phyloP scores from a whole-genome alignment of 164 flowering plant genomes.

The Cinnamomum micranthum region DNA sequence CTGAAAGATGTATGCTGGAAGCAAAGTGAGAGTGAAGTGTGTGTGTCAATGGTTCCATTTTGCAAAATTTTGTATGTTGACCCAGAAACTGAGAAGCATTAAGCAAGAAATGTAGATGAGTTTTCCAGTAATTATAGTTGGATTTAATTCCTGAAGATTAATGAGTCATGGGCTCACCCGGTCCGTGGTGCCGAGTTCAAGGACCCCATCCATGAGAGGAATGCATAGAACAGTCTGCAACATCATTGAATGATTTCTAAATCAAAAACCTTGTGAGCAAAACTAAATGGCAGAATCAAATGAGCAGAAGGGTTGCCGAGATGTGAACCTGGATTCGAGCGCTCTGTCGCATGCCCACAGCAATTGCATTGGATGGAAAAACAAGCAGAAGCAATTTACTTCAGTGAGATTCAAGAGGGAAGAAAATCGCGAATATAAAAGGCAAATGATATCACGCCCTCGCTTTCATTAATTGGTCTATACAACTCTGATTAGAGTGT shows the following conservation, averaged over 20 bases:
- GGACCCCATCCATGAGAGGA: slow-evolving; percentile 76
- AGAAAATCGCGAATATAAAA: not conserved
- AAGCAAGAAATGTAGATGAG: too few relatives aligned
- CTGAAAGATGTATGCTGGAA: too few relatives aligned
- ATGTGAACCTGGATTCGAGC: slow-evolving; percentile 59
- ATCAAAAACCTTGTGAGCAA: not conserved
- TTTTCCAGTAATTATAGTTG: too few relatives aligned
- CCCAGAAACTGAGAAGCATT: too few relatives aligned
- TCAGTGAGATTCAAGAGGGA: not conserved
- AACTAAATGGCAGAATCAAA: not conserved
- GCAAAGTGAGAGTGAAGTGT: too few relatives aligned
- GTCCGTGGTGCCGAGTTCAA: slow-evolving; percentile 78
- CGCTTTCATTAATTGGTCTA: too few relatives aligned
- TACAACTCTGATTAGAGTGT: too few relatives aligned
- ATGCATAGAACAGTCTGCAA: slow-evolving; percentile 83
- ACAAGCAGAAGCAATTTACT: not conserved
- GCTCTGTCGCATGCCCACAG: slow-evolving; percentile 36
- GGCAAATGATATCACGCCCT: too few relatives aligned
- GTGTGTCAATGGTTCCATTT: too few relatives aligned
- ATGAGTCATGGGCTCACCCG: slow-evolving; percentile 33
- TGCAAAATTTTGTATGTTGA: too few relatives aligned
- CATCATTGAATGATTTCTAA: not conserved
- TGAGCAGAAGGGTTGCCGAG: not conserved
- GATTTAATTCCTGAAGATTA: not conserved
- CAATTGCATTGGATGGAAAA: not conserved